A percentile compares a stretch with the other conserved stretches of the same genome.
These are phyloP conservation scores for Lolium multiflorum DNA, from an alignment of 176 grass and related monocot genomes.

Conservation along the genomic window DNA sequence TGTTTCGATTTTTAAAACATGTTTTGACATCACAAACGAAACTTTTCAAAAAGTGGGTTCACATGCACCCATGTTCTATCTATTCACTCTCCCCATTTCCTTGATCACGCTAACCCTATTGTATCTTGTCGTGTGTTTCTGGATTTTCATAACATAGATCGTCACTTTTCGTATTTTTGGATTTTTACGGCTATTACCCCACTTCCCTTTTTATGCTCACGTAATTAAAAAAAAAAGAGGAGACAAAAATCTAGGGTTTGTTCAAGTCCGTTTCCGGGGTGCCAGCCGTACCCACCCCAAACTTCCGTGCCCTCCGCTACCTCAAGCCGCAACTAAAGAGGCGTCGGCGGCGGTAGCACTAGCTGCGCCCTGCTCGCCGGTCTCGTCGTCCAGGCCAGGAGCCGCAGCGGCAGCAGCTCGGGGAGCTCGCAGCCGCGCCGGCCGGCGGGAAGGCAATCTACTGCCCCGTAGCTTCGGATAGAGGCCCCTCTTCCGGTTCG, in stretches of 20 bases:
- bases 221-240: neutral
- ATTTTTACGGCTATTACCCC: no score
- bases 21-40: no score
- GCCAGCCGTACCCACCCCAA: neutral
- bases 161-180: no score
- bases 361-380: neutral
- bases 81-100: no score
- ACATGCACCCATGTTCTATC: no score
- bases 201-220: neutral
- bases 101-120: no score
- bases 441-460: neutral
- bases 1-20: no score
- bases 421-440: slow-evolving; percentile 15
- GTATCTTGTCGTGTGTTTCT: no score
- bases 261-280: slow-evolving; percentile 37
- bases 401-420: slow-evolving; percentile 17
- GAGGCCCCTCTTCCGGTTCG: slow-evolving; percentile 19
- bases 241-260: slow-evolving; percentile 43
- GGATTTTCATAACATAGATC: no score
- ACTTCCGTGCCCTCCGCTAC: slow-evolving; percentile 6
- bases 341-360: neutral
- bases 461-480: slow-evolving; percentile 4
- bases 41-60: no score
- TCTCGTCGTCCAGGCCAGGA: neutral
- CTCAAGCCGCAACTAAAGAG: neutral